A percentile compares a stretch with the other conserved stretches of the same genome.
phyloP scores from a whole-genome alignment of 2,329 filamentous ascomycete species.

The Fusarium succisae region DNA sequence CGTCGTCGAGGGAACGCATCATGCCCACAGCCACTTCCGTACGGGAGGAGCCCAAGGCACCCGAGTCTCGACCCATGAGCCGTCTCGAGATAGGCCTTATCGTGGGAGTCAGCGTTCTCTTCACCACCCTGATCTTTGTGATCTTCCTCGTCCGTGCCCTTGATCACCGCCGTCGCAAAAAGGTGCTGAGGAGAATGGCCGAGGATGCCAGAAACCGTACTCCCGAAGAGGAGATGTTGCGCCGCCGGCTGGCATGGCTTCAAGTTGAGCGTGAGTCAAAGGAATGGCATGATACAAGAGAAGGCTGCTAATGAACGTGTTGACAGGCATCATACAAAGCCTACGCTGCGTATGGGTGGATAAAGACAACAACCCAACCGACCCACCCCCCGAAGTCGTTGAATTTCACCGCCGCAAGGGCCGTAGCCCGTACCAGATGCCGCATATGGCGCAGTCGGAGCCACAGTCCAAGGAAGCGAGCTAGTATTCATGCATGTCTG shows the following conservation, averaged over 20 bases:
- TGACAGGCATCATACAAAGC: background rate
- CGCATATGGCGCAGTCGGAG: background rate
- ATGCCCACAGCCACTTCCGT: conserved; percentile 1
- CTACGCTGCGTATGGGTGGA: background rate
- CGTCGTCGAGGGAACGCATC: background rate
- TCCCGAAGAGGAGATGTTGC: background rate
- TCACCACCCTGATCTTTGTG: conserved; percentile 32
- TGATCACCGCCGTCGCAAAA: conserved; percentile 19
- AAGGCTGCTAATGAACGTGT: background rate
- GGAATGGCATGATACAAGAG: background rate
- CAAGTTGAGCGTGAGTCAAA: conserved; percentile 8
- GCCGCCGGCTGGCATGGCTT: background rate
- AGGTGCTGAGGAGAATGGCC: background rate
- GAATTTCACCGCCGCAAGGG: background rate
- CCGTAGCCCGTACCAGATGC: background rate
- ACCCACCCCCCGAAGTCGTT: background rate
- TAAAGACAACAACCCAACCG: background rate
- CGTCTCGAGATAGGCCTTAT: conserved; percentile 43
- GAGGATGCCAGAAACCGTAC: conserved; percentile 20
- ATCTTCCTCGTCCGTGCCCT: conserved; percentile 38
- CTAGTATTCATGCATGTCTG: background rate
- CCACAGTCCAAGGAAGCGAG: background rate
- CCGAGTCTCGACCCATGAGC: conserved; percentile 23
- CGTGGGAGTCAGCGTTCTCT: conserved; percentile 35
- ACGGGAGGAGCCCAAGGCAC: background rate